Percentiles rank a stretch among this genome's conserved stretches.
Conservation (phyloP, 805 yeast species). For the Kodamaea hsintzibuensis region DNA sequence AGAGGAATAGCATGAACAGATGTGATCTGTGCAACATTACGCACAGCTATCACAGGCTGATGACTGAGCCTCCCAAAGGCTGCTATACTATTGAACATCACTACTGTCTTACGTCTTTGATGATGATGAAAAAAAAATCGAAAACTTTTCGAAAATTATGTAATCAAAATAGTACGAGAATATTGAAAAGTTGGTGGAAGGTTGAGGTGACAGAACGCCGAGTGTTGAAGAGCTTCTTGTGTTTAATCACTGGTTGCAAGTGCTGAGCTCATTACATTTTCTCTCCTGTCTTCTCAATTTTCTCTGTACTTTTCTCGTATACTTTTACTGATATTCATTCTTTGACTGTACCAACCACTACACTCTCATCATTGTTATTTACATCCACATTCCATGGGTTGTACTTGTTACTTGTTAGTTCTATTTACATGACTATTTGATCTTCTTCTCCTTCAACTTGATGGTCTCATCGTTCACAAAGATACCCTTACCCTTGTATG, state of each 20-base stretch:
- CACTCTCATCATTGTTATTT: not conserved
- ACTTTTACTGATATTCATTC: no score
- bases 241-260: no score
- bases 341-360: not conserved
- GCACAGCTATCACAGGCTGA: conserved; percentile 25
- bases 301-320: no score
- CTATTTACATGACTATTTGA: conserved; percentile 54
- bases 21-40: conserved; percentile 42
- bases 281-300: no score
- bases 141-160: conserved; percentile 2
- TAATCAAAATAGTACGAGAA: not conserved
- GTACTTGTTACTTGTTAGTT: not conserved
- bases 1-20: conserved; percentile 55
- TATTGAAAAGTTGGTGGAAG: no score
- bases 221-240: no score
- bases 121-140: conserved; percentile 2
- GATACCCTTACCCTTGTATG: conserved; percentile 97
- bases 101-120: not conserved
- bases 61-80: conserved; percentile 38
- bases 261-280: no score
- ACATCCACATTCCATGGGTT: not conserved
- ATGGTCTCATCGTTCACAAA: conserved; percentile 90
- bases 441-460: conserved; percentile 87
- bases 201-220: no score
- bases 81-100: conserved; percentile 20